phyloP scores from a whole-genome alignment of 2,329 filamentous ascomycete species.

The Fusarium anguioides region DNA sequence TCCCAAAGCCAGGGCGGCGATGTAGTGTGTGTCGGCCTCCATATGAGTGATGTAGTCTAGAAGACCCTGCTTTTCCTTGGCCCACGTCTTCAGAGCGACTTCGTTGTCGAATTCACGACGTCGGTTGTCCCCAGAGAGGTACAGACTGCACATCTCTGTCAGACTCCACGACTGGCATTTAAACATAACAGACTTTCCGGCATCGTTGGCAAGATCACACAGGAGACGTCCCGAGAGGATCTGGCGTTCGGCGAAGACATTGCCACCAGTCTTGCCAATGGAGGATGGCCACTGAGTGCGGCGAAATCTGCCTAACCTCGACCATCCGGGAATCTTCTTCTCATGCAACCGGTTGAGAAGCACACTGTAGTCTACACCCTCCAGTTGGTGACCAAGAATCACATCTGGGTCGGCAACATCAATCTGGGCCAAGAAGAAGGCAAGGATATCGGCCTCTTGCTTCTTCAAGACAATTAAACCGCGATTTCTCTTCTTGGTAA shows the following conservation, averaged over 20 bases:
- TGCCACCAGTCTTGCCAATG: constrained; percentile 85
- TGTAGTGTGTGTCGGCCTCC: constrained; percentile 95
- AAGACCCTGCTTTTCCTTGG: constrained; percentile 79
- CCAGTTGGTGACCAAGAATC: constrained; percentile 92
- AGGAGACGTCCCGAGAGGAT: constrained; percentile 88
- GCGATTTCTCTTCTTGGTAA: constrained; percentile 76
- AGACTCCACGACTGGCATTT: constrained; percentile 99
- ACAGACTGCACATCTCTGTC: constrained; percentile 96
- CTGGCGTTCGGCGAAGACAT: constrained; percentile 93
- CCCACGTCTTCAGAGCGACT: constrained; percentile 85
- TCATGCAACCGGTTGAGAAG: constrained; percentile 87
- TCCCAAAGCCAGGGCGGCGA: constrained; percentile 87
- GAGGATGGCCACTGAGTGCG: constrained; percentile 87
- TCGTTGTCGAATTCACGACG: constrained; percentile 92
- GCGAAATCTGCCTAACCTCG: constrained; percentile 87
- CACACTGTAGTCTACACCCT: constrained; percentile 95
- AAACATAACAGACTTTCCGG: constrained; percentile 95
- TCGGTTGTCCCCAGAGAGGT: constrained; percentile 77
- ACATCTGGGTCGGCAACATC: constrained; percentile 93
- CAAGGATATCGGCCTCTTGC: constrained; percentile 85
- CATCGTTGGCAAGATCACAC: constrained; percentile 95
- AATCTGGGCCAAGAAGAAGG: constrained; percentile 89
- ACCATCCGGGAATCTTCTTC: constrained; percentile 94
- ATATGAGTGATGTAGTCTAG: constrained; percentile 95
- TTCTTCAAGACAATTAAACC: constrained; percentile 84